A percentile compares a stretch with the other conserved stretches of the same genome.
phyloP scores from a whole-genome alignment of 768 basidiomycete species.

The Trametes cingulata region DNA sequence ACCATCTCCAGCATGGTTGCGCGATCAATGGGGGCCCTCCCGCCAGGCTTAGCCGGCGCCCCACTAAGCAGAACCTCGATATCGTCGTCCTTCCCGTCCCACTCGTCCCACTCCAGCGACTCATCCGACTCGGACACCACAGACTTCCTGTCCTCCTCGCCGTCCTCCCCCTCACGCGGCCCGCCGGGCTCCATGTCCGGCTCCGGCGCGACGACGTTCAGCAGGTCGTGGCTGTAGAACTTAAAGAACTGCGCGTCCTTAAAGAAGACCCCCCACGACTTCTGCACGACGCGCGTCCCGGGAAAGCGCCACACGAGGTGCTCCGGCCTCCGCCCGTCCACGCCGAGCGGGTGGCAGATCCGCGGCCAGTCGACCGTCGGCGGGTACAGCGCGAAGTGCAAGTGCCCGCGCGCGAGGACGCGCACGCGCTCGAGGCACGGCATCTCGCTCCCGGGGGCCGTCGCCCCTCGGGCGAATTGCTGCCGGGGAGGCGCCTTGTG shows the following conservation, averaged over 20 bases:
- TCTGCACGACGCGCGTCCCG: conserved; percentile 1
- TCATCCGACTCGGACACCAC: neutral
- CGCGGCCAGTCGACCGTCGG: conserved; percentile 4
- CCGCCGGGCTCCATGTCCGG: neutral
- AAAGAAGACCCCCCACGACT: conserved; percentile 1
- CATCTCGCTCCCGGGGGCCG: neutral
- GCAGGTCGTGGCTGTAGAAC: neutral
- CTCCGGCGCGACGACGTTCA: neutral
- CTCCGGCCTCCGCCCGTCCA: neutral
- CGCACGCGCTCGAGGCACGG: neutral
- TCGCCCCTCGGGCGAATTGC: neutral
- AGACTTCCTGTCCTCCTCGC: neutral
- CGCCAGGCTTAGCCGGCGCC: too few relatives aligned
- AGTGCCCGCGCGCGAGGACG: neutral
- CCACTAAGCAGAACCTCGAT: too few relatives aligned
- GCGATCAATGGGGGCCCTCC: too few relatives aligned
- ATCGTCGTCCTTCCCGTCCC: neutral
- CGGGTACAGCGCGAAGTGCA: neutral
- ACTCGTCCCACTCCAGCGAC: neutral
- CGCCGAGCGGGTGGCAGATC: conserved; percentile 8
- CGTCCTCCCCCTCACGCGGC: neutral
- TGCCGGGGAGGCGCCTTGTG: neutral
- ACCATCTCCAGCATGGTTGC: too few relatives aligned
- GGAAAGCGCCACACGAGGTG: conserved; percentile 1
- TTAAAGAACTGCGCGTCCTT: neutral